These are phyloP conservation scores for Bremia lactucae DNA, from an alignment of 352 stramenopile species.

Conservation along the genomic window DNA sequence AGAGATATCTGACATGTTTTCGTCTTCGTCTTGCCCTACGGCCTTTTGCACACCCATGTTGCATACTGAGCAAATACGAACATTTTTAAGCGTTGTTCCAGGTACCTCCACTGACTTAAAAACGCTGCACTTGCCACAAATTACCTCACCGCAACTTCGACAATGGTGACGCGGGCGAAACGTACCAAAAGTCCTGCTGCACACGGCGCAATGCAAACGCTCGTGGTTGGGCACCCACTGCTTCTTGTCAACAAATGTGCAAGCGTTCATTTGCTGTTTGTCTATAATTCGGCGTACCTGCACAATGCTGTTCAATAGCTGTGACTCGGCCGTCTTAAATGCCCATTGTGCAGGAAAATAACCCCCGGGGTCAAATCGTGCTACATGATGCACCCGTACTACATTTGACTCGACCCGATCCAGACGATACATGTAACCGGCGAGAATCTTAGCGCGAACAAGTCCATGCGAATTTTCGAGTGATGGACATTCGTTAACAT, in stretches of 20 bases:
- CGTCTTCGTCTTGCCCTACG: slow-evolving; percentile 20
- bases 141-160: slow-evolving; percentile 81
- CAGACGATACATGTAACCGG: slow-evolving; percentile 67
- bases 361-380: slow-evolving; percentile 54
- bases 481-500: slow-evolving; percentile 69
- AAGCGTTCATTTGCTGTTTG: slow-evolving; percentile 81
- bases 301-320: slow-evolving; percentile 66
- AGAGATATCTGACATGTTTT: slow-evolving; percentile 66
- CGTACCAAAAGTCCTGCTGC: slow-evolving; percentile 55
- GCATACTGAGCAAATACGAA: slow-evolving; percentile 76
- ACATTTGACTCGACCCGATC: slow-evolving; percentile 59
- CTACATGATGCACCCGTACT: slow-evolving; percentile 71
- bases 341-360: slow-evolving; percentile 77
- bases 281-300: slow-evolving; percentile 75
- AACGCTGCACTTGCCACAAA: slow-evolving; percentile 80
- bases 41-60: slow-evolving; percentile 77
- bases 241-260: slow-evolving; percentile 72
- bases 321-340: slow-evolving; percentile 76
- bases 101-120: slow-evolving; percentile 75
- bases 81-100: slow-evolving; percentile 69
- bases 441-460: slow-evolving; percentile 72
- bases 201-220: slow-evolving; percentile 64
- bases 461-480: slow-evolving; percentile 80
- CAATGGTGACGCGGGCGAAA: slow-evolving; percentile 81
- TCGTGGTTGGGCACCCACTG: slow-evolving; percentile 75